Evolutionary conservation across 2,329 filamentous ascomycete species (phyloP), one percentile per base, ranked within the genome.

Genomic region (Pestalotiopsis sp.): DNA sequence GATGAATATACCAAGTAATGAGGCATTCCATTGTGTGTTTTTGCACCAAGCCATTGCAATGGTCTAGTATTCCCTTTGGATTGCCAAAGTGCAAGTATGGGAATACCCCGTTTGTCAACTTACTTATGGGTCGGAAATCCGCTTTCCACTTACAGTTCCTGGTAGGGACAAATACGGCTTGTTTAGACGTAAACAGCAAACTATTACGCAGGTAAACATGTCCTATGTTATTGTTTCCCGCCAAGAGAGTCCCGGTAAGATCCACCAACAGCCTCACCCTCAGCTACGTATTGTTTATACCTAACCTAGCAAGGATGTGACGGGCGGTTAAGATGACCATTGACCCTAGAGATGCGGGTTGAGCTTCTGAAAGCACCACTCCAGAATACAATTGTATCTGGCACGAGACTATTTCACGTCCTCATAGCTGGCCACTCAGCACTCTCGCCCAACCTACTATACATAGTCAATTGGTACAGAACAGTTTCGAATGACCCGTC

Each of bases 1-100:
- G 58, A 69, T 66, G 59, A 66, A 66, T 69, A 69, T 66, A 66
- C 27, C 49, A 66, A 52, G 23, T 57, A 66, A 38, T 49, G 27
- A 66, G 52, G 27, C 41, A n/a, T 14, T 65, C 4, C 11, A 14
- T 14, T 49, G 41, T 49, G 41, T n/a, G n/a, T 52, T 52, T 20
- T 52, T 52, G 45, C 31, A 36, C 31, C 31, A 36, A 36, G 31
- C 31, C 31, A 36, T 9, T 52, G 45, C 7, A 52, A 7, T n/a
- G 45, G 20, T 52, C 7, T 9, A 9, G 9, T 14, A 4, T 23
- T 59, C 7, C 23, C 4, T 17, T 59, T 36, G 23, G 23, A 23
- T 59, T 11, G 23, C 57, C 57, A 36, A 59, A 25, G 11, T 23
- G 23, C 25, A 36, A 9, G 7, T 9, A 36, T 36, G 31, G 31